phyloP scores from a whole-genome alignment of 2,329 filamentous ascomycete genomes.

The Hymenoscyphus salicellus region DNA sequence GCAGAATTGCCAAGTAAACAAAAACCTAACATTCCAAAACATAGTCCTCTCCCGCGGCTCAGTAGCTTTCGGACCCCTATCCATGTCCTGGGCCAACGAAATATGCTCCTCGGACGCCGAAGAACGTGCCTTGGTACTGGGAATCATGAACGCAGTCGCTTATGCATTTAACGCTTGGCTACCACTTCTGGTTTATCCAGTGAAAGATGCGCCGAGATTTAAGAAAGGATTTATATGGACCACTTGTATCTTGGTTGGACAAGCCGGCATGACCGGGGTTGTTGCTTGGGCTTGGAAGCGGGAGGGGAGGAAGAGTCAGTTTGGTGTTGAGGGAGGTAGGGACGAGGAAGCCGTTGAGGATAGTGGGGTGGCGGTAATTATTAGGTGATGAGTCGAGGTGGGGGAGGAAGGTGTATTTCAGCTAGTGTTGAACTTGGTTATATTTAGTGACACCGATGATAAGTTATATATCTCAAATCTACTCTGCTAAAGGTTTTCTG shows the following conservation, averaged over 20 bases:
- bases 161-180: conserved; percentile 47
- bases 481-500: too few species aligned
- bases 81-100: conserved; percentile 49
- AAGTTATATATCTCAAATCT: too few species aligned
- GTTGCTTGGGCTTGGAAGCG: conserved; percentile 9
- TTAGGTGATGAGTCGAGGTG: background rate
- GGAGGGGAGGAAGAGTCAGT: conserved; percentile 5
- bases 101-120: conserved; percentile 46
- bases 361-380: background rate
- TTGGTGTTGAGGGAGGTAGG: background rate
- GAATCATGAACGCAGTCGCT: conserved; percentile 46
- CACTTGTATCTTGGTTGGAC: background rate
- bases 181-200: conserved; percentile 37
- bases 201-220: conserved; percentile 40
- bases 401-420: too few species aligned
- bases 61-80: conserved; percentile 44
- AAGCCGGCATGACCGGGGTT: background rate
- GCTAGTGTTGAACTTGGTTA: too few species aligned
- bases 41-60: conserved; percentile 32
- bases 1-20: too few species aligned
- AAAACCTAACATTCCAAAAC: too few species aligned
- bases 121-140: conserved; percentile 48
- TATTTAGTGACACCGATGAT: too few species aligned
- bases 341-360: background rate
- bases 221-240: conserved; percentile 38